Evolutionary conservation across 805 yeast genomes (phyloP).

Genomic region (Ogataea ganodermae): DNA sequence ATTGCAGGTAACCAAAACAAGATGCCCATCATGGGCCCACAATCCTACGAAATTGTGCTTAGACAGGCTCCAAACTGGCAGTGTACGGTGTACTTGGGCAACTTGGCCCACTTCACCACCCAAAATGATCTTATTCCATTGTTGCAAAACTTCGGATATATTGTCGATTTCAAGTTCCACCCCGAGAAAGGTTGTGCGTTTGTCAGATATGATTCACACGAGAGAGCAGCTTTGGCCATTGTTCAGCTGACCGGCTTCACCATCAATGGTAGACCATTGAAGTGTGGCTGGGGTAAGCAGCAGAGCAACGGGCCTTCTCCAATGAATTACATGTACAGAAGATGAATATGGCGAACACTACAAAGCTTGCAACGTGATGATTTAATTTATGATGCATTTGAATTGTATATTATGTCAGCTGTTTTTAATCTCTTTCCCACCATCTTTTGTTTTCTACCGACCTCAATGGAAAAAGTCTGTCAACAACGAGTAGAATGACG

Average conservation of each 20-base stretch:
- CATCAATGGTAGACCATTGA: conserved; percentile 74
- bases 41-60: conserved; percentile 63
- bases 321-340: conserved; percentile 27
- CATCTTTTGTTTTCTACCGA: neutral
- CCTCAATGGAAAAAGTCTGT: conserved; percentile 2
- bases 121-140: conserved; percentile 74
- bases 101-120: conserved; percentile 73
- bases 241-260: conserved; percentile 72
- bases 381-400: conserved; percentile 12
- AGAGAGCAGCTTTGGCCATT: conserved; percentile 85
- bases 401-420: conserved; percentile 8
- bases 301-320: conserved; percentile 24
- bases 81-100: conserved; percentile 85
- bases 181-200: conserved; percentile 88
- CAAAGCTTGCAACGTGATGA: conserved; percentile 4
- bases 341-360: conserved; percentile 12
- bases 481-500: neutral
- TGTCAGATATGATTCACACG: conserved; percentile 84
- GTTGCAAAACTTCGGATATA: conserved; percentile 77
- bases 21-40: conserved; percentile 25
- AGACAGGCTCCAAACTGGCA: conserved; percentile 83
- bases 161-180: conserved; percentile 76
- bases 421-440: neutral
- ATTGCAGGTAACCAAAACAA: conserved; percentile 11
- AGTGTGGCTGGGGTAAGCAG: conserved; percentile 83